These are phyloP conservation scores for Cladobotryum mycophilum DNA, from an alignment of 2,329 filamentous ascomycete species.

Conservation along the genomic window DNA sequence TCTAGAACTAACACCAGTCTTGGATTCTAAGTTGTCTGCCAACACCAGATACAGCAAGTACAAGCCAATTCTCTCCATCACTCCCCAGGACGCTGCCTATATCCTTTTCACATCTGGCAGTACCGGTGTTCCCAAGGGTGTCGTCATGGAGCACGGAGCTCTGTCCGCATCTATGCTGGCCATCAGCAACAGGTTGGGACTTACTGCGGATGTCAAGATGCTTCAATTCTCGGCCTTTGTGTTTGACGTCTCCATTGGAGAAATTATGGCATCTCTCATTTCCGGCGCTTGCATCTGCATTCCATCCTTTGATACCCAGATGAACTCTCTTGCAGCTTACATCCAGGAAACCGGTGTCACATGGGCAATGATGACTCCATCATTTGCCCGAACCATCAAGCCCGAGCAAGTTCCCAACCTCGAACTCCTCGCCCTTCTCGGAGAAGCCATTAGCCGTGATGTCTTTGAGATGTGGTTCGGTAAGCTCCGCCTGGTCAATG, in stretches of 20 bases:
- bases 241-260: slow-evolving; percentile 12
- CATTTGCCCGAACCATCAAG: not conserved
- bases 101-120: slow-evolving; percentile 9
- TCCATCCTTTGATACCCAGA: slow-evolving; percentile 8
- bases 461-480: slow-evolving; percentile 8
- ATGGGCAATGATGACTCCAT: slow-evolving; percentile 2
- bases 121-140: slow-evolving; percentile 8
- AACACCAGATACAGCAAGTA: too few species aligned
- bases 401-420: slow-evolving; percentile 1
- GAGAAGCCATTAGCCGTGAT: slow-evolving; percentile 5
- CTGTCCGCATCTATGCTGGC: not conserved
- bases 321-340: slow-evolving; percentile 2
- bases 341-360: not conserved
- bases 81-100: not conserved
- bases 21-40: not conserved
- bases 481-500: slow-evolving; percentile 1
- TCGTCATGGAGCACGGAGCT: slow-evolving; percentile 2
- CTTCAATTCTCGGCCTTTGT: slow-evolving; percentile 14
- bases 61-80: not conserved
- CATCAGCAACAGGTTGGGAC: not conserved
- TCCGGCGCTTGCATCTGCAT: slow-evolving; percentile 11
- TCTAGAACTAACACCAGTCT: not conserved
- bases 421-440: not conserved
- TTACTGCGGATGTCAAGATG: not conserved
- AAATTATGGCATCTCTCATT: slow-evolving; percentile 8